These are phyloP conservation scores for Zelonia costaricensis DNA, from an alignment of 208 protist genomes.

Conservation along the genomic window DNA sequence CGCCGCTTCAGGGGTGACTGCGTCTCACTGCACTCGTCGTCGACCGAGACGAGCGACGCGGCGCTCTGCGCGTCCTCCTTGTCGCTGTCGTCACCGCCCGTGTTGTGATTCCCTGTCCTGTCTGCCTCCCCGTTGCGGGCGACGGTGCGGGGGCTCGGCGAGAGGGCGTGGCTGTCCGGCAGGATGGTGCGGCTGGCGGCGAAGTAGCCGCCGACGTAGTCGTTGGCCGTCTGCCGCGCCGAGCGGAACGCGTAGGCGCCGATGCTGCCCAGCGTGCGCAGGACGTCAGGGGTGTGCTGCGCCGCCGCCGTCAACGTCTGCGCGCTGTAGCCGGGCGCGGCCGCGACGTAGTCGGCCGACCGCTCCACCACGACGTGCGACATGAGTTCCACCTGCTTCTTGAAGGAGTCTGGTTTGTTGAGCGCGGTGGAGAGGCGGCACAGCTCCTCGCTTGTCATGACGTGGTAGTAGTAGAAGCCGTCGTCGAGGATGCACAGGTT, in stretches of 20 bases:
- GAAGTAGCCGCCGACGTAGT: constrained; percentile 32
- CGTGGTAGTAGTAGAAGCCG: constrained; percentile 60
- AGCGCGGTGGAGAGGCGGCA: constrained; percentile 37
- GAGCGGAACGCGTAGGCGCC: constrained; percentile 32
- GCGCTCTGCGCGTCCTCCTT: constrained; percentile 22
- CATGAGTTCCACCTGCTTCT: constrained; percentile 48
- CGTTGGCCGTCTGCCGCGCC: constrained; percentile 26
- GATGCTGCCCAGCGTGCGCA: constrained; percentile 32
- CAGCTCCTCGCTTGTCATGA: constrained; percentile 49
- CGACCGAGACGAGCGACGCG: constrained; percentile 22
- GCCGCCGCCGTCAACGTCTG: constrained; percentile 27
- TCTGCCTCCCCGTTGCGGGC: background rate
- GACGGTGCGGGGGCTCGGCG: background rate
- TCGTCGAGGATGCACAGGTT: constrained; percentile 60
- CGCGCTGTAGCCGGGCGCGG: constrained; percentile 27
- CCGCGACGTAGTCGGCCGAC: constrained; percentile 35
- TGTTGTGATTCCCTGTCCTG: background rate
- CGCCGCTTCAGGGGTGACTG: constrained; percentile 1
- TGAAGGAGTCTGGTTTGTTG: constrained; percentile 47
- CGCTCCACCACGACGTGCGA: constrained; percentile 49
- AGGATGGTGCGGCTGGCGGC: constrained; percentile 18
- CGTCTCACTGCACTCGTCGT: constrained; percentile 20
- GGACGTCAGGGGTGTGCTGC: constrained; percentile 32
- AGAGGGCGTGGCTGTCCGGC: constrained; percentile 14
- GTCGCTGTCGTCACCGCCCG: background rate